Base-by-base conservation (phyloP, 768 basidiomycete genomes). In the Scleroderma citrinum region DNA sequence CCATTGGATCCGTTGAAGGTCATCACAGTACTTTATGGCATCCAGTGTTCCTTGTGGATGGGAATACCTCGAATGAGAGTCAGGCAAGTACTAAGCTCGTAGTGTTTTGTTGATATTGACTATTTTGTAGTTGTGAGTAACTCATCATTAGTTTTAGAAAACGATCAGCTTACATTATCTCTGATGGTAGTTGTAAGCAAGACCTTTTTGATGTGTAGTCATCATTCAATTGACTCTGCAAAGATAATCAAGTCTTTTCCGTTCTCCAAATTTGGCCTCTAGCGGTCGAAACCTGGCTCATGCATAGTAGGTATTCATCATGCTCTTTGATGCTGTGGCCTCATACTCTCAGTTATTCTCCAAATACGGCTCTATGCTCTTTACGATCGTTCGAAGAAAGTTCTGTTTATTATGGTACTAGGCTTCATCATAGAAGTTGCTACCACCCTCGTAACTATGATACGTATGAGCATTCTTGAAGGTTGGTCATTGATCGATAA, bases 351-450 rank as follows among this genome's bases (percentile, higher is more conserved):
- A 82, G 80, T 76, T 35, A 80, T 82, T 51, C 69, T 82, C 14
- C 80, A 81, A 64, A 75, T 80, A 63, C 76, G 82, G 24, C 60
- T 83, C 17, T 82, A 80, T 60, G 82, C 81, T 2, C 64, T 83
- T 53, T 82, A 81, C 59, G 74, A 73, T 43, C 58, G 78, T 20
- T 70, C 78, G 63, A 78, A 75, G 55, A 73, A 66, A 46, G 59
- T 83, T 16, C 69, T 84, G 3, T 62, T 62, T 3, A 47, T 77
- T 17, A 78, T 80, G 75, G 60, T 66, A 5, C 44, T 56, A n/a
- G 64, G 64, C 13, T 81, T 77, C 54, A 46, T 78, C 11, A 43
- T 60, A 11, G 46, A 47, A 26, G 10, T 42, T 14, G 16, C 16
- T n/a, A 5, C 17, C 16, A 42, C 40, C 14, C 21, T 42, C 23